Base-by-base conservation (phyloP, 768 basidiomycete species). In the Pisolithus orientalis region DNA sequence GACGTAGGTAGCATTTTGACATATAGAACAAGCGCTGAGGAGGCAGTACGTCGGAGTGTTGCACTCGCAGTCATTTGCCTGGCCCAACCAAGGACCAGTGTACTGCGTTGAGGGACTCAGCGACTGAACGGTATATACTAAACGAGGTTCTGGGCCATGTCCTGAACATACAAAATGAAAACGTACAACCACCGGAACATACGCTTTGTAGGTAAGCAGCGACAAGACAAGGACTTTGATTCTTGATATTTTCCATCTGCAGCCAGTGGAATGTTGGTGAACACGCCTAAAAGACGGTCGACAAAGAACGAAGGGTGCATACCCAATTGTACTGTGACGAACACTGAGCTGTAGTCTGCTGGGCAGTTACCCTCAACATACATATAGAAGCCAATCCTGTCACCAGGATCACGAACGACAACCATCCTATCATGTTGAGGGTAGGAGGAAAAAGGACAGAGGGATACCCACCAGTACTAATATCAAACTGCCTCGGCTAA, bases 11-110 rank as follows among this genome's bases (percentile, higher is more conserved):
- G 67, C 63, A 37, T 72, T 72, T 61, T 84, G 83, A 60, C 83
- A 84, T 38, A 72, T 61, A 24, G 73, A 78, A 64, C 83, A 84
- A 16, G 83, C 82, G 51, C 76, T 78, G 56, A 83, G 68, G 28
- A 79, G 53, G 13, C 75, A 77, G 56, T 83, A 84, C 3, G 74
- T 73, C 29, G 81, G 76, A 6, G 80, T 74, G 59, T 71, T 83
- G 57, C 83, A 84, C 57, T 75, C 72, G 53, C 83, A 83, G 5
- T 60, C 42, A 44, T 71, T 62, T 52, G 49, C 11, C 27, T 64
- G 31, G 44, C 44, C 38, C n/a, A n/a, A 44, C 53, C 62, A 67
- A 64, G 81, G 60, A 62, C 68, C 57, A 52, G 57, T 53, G 65
- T 64, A 65, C 31, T 59, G 56, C 29, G 17, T 70, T 32, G 50